Evolutionary conservation across 108 stramenopile species (phyloP).

Genomic region (Conticribra guillardii): DNA sequence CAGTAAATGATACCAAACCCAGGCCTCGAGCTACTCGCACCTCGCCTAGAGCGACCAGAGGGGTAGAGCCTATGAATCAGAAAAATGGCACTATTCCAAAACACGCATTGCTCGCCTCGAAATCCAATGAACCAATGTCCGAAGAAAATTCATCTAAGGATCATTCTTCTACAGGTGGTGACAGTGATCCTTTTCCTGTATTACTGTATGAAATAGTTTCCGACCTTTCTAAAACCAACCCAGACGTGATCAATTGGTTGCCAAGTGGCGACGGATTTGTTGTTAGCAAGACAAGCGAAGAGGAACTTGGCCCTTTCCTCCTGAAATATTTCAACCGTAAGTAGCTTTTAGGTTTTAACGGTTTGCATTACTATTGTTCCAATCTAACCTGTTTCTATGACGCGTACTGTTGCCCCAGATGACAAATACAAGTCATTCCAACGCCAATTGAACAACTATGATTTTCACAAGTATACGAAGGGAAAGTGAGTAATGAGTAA

Average conservation of each 20-base stretch:
- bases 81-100: no score
- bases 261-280: neutral
- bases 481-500: neutral
- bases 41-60: no score
- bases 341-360: neutral
- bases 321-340: neutral
- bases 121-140: neutral
- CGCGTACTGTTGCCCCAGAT: no score
- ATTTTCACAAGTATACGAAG: neutral
- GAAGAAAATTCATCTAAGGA: neutral
- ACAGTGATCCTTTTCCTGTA: neutral
- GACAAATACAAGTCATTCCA: neutral
- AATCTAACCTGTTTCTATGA: no score
- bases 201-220: neutral
- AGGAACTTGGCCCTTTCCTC: neutral
- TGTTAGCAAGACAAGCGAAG: neutral
- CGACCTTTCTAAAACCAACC: neutral
- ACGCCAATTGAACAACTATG: neutral
- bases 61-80: no score
- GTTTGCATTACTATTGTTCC: neutral
- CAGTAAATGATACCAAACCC: no score
- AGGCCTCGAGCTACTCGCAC: no score
- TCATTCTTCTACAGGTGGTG: neutral
- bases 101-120: neutral
- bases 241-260: neutral